Conservation (phyloP, 2,329 filamentous ascomycete species). For the Ascochyta koolunga region DNA sequence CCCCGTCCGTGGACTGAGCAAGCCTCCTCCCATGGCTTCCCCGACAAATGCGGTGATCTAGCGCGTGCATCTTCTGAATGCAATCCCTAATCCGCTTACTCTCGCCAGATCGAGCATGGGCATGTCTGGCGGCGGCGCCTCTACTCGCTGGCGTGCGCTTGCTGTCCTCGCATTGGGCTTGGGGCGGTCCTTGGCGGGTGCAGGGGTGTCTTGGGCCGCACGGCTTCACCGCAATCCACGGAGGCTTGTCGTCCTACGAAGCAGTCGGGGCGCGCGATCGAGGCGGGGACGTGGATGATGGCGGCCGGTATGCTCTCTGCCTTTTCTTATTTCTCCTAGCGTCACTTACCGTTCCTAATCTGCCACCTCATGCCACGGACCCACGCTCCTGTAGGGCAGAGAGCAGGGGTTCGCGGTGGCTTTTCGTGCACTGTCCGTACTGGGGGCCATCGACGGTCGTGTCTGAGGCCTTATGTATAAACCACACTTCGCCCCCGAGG, state of each 20-base stretch:
- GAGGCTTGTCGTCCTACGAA: constrained; percentile 36
- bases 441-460: constrained; percentile 37
- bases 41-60: constrained; percentile 41
- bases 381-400: constrained; percentile 43
- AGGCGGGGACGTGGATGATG: constrained; percentile 42
- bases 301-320: constrained; percentile 35
- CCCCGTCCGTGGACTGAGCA: constrained; percentile 21
- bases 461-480: constrained; percentile 45
- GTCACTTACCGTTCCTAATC: constrained; percentile 42
- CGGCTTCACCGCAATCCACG: constrained; percentile 45
- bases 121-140: constrained; percentile 21
- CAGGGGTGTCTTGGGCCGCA: constrained; percentile 24
- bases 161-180: constrained; percentile 29
- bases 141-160: constrained; percentile 31
- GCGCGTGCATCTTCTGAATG: constrained; percentile 28
- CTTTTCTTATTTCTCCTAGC: constrained; percentile 48
- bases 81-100: constrained; percentile 38
- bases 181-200: constrained; percentile 26
- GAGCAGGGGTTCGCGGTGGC: constrained; percentile 42
- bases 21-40: constrained; percentile 21
- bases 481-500: constrained; percentile 44
- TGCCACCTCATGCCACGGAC: constrained; percentile 42
- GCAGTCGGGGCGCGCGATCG: constrained; percentile 48
- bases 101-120: constrained; percentile 34
- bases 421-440: constrained; percentile 35